Percentiles rank a stretch among this genome's conserved stretches.
Evolutionary conservation across 305 asterid genomes (phyloP).

Genomic region (Caryopteris hybrid): DNA sequence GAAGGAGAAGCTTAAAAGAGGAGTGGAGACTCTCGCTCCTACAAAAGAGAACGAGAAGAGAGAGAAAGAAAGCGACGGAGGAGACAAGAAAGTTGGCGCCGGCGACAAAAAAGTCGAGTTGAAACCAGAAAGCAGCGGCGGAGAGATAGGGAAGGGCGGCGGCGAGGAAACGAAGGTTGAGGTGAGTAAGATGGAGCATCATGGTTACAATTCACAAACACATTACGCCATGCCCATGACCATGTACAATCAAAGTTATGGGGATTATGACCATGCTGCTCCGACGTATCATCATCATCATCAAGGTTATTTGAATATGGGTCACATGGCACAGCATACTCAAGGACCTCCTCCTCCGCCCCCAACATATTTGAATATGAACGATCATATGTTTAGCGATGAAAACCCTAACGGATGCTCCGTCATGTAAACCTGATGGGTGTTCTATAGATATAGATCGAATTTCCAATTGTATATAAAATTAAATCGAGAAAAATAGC

Average conservation of each 20-base stretch:
- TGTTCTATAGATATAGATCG: neutral
- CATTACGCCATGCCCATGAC: slow-evolving; percentile 30
- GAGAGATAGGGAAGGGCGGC: slow-evolving; percentile 5
- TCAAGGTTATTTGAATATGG: slow-evolving; percentile 11
- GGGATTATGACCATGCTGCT: slow-evolving; percentile 24
- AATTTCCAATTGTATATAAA: slow-evolving; percentile 2
- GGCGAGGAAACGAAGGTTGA: slow-evolving; percentile 22
- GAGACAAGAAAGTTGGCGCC: neutral
- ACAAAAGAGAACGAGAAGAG: slow-evolving; percentile 28
- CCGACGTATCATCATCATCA: slow-evolving; percentile 15
- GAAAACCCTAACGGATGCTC: slow-evolving; percentile 45
- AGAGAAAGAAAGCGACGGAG: neutral
- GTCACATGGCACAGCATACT: slow-evolving; percentile 10
- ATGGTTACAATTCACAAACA: slow-evolving; percentile 26
- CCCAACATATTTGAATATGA: slow-evolving; percentile 24
- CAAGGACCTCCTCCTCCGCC: slow-evolving; percentile 37
- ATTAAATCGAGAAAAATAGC: neutral
- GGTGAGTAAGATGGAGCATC: slow-evolving; percentile 36
- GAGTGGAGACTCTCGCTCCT: slow-evolving; percentile 42
- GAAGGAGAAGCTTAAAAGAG: slow-evolving; percentile 47
- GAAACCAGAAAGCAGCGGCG: neutral
- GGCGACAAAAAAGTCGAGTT: slow-evolving; percentile 1
- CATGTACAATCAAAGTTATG: slow-evolving; percentile 21
- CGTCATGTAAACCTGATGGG: slow-evolving; percentile 27
- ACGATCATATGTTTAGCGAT: slow-evolving; percentile 29